Evolutionary conservation across 2,329 filamentous ascomycete genomes (phyloP).

Genomic region (Rutstroemia sp.): DNA sequence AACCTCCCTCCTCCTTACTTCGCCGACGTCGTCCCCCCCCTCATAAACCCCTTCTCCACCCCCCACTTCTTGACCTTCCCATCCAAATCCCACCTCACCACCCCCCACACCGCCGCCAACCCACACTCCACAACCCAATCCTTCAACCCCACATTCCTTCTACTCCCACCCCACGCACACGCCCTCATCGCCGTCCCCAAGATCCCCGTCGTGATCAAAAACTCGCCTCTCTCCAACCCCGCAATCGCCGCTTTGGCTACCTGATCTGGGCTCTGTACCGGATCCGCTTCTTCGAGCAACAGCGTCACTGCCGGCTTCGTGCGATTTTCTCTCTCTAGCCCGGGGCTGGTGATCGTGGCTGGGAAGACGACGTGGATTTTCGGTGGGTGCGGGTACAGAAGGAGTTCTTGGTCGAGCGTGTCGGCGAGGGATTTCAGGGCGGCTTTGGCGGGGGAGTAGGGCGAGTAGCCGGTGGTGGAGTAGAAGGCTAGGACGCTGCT

Average conservation of each 20-base stretch:
- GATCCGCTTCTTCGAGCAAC: constrained; percentile 75
- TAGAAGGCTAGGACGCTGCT: constrained; percentile 69
- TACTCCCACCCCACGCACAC: constrained; percentile 45
- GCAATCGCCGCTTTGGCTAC: constrained; percentile 64
- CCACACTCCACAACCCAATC: constrained; percentile 45
- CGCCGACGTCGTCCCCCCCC: constrained; percentile 24
- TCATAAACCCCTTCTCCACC: constrained; percentile 52
- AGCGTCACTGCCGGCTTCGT: constrained; percentile 76
- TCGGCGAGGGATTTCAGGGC: constrained; percentile 81
- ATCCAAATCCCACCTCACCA: constrained; percentile 49
- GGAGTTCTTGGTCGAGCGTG: constrained; percentile 72
- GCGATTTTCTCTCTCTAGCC: constrained; percentile 66
- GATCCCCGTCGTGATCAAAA: constrained; percentile 68
- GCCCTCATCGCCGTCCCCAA: constrained; percentile 67
- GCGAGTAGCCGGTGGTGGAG: constrained; percentile 71
- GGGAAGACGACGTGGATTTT: constrained; percentile 78
- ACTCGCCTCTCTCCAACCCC: constrained; percentile 74
- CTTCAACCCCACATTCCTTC: constrained; percentile 52
- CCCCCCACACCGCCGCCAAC: constrained; percentile 47
- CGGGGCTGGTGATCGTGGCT: constrained; percentile 72
- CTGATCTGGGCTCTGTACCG: constrained; percentile 67
- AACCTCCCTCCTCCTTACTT: too few relatives aligned
- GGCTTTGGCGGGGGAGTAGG: constrained; percentile 79
- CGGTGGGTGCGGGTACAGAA: constrained; percentile 78
- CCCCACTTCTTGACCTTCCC: constrained; percentile 49